A percentile compares a stretch with the other conserved stretches of the same genome.
Conservation (phyloP, 495 filamentous ascomycete genomes). For the Durotheca rogersii region DNA sequence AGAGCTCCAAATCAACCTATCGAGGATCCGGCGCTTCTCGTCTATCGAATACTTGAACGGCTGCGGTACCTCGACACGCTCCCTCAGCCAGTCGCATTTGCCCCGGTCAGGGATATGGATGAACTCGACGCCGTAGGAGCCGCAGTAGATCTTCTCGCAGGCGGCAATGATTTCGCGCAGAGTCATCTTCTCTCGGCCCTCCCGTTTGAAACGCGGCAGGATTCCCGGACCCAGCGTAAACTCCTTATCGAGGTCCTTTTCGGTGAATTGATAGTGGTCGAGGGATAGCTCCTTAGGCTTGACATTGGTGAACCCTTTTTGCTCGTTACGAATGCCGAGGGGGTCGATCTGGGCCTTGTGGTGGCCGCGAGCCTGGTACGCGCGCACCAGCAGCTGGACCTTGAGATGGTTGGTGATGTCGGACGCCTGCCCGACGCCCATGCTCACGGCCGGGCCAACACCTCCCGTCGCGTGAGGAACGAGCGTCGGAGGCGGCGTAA, state of each 20-base stretch:
- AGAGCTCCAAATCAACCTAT: slow-evolving; percentile 96
- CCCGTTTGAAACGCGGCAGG: slow-evolving; percentile 85
- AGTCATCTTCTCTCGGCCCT: slow-evolving; percentile 90
- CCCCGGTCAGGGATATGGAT: slow-evolving; percentile 97
- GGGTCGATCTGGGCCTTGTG: slow-evolving; percentile 98
- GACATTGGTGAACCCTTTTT: slow-evolving; percentile 81
- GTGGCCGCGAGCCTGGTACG: slow-evolving; percentile 96
- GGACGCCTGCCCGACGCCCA: slow-evolving; percentile 66
- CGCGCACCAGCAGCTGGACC: slow-evolving; percentile 92
- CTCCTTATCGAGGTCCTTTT: slow-evolving; percentile 91
- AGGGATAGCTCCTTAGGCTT: slow-evolving; percentile 91
- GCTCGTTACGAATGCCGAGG: slow-evolving; percentile 84
- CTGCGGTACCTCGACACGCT: slow-evolving; percentile 88
- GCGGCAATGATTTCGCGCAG: slow-evolving; percentile 89
- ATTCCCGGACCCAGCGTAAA: slow-evolving; percentile 94
- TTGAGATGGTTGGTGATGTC: slow-evolving; percentile 97
- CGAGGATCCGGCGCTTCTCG: slow-evolving; percentile 95
- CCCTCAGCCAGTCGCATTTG: slow-evolving; percentile 96
- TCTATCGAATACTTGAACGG: slow-evolving; percentile 95
- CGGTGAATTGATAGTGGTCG: slow-evolving; percentile 89
- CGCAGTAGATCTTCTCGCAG: slow-evolving; percentile 95
- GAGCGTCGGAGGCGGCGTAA: slow-evolving; percentile 90
- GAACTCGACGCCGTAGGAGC: slow-evolving; percentile 94
- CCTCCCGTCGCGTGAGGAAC: slow-evolving; percentile 77
- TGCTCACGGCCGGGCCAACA: slow-evolving; percentile 70